Percentiles rank a stretch among this genome's conserved stretches.
Evolutionary conservation across 768 basidiomycete species (phyloP).

Genomic region (Pisolithus marmoratus): DNA sequence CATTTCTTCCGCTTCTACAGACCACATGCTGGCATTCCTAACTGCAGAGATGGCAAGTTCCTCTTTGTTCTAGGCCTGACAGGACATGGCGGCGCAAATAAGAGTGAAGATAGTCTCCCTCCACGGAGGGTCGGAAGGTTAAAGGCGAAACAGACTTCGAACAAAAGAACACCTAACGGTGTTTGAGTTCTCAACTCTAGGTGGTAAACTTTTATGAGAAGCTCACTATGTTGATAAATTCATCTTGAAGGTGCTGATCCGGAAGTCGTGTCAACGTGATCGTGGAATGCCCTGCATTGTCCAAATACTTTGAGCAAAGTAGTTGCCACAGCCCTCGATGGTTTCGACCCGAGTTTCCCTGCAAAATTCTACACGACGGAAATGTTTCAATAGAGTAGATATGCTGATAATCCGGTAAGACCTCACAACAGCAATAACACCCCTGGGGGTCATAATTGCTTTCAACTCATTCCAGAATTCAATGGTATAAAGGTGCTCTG

Average conservation of each 20-base stretch:
- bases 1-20: slow-evolving; percentile 30
- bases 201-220: not conserved
- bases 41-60: slow-evolving; percentile 46
- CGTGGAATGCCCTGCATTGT: slow-evolving; percentile 81
- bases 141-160: slow-evolving; percentile 48
- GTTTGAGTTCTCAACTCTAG: not conserved
- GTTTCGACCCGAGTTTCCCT: slow-evolving; percentile 56
- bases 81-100: slow-evolving; percentile 61
- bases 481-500: slow-evolving; percentile 74
- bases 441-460: slow-evolving; percentile 57
- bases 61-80: slow-evolving; percentile 42
- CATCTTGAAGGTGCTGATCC: slow-evolving; percentile 41
- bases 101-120: slow-evolving; percentile 65
- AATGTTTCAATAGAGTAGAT: slow-evolving; percentile 1
- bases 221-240: slow-evolving; percentile 73
- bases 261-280: slow-evolving; percentile 43
- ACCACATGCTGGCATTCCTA: slow-evolving; percentile 17
- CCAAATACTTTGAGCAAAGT: slow-evolving; percentile 71
- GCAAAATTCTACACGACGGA: slow-evolving; percentile 64
- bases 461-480: slow-evolving; percentile 81
- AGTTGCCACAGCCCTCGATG: slow-evolving; percentile 58
- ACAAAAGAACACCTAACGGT: slow-evolving; percentile 77
- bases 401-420: not conserved
- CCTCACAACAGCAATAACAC: slow-evolving; percentile 76
- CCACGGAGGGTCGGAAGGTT: slow-evolving; percentile 49